Conservation (phyloP, 768 basidiomycete species). For the Roridomyces roridus region DNA sequence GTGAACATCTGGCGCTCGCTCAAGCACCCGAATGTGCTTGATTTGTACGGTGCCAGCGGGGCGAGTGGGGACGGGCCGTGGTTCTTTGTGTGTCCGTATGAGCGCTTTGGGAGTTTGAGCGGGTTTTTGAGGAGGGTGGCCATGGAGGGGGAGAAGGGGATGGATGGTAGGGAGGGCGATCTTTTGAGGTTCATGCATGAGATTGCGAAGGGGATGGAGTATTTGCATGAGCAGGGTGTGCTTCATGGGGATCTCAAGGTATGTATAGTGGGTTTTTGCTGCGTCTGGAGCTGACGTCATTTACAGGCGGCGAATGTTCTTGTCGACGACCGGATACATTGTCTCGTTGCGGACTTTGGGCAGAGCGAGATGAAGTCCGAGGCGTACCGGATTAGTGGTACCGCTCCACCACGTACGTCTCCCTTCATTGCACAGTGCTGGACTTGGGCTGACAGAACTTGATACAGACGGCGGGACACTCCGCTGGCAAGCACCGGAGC, state of each 20-base stretch:
- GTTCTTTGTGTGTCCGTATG: conserved; percentile 82
- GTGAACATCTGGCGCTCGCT: conserved; percentile 76
- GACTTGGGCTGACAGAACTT: background rate
- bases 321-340: conserved; percentile 68
- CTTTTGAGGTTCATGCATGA: conserved; percentile 70
- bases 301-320: conserved; percentile 74
- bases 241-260: conserved; percentile 87
- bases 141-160: conserved; percentile 27
- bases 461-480: conserved; percentile 58
- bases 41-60: conserved; percentile 82
- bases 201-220: conserved; percentile 82
- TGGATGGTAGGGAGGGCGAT: conserved; percentile 44
- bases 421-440: background rate
- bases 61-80: conserved; percentile 72
- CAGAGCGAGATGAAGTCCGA: conserved; percentile 83
- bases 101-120: conserved; percentile 64
- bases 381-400: conserved; percentile 64
- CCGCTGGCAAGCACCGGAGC: conserved; percentile 77
- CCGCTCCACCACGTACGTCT: conserved; percentile 52
- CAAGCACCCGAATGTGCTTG: conserved; percentile 72
- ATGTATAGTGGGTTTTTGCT: conserved; percentile 17
- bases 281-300: background rate
- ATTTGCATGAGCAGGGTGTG: conserved; percentile 71
- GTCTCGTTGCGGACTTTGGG: conserved; percentile 84
- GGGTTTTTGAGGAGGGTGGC: conserved; percentile 35